Conservation (phyloP, 805 yeast species). For the Kuraishia cidri region DNA sequence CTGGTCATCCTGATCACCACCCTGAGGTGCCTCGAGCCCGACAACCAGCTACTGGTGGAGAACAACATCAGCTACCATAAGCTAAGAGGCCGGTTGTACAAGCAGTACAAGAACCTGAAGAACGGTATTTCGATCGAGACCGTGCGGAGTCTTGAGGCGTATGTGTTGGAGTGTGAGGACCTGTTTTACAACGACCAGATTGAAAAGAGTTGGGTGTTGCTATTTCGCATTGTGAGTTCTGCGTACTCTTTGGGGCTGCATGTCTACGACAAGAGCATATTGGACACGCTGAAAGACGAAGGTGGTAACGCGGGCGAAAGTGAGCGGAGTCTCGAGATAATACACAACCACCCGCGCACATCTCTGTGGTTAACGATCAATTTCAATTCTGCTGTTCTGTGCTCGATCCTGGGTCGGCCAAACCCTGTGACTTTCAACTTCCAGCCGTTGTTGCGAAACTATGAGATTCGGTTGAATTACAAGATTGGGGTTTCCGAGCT, state of each 20-base stretch:
- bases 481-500: constrained; percentile 42
- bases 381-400: constrained; percentile 35
- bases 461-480: constrained; percentile 24
- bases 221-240: constrained; percentile 38
- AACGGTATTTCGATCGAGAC: constrained; percentile 38
- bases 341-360: constrained; percentile 25
- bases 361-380: constrained; percentile 43
- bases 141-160: constrained; percentile 36
- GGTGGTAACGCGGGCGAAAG: constrained; percentile 14
- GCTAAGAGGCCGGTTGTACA: constrained; percentile 20
- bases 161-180: constrained; percentile 42
- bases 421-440: constrained; percentile 38
- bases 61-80: constrained; percentile 13
- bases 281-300: constrained; percentile 12
- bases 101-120: constrained; percentile 33
- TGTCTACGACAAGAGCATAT: constrained; percentile 27
- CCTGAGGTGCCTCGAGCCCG: constrained; percentile 21
- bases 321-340: constrained; percentile 17
- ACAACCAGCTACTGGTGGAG: constrained; percentile 13
- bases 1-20: constrained; percentile 33
- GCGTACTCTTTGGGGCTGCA: constrained; percentile 45
- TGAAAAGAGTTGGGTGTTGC: constrained; percentile 42
- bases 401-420: constrained; percentile 45
- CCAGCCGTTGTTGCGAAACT: constrained; percentile 20
- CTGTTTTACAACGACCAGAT: constrained; percentile 36